These are phyloP conservation scores for Teunomyces cretensis DNA, from an alignment of 805 yeast species.

Conservation along the genomic window DNA sequence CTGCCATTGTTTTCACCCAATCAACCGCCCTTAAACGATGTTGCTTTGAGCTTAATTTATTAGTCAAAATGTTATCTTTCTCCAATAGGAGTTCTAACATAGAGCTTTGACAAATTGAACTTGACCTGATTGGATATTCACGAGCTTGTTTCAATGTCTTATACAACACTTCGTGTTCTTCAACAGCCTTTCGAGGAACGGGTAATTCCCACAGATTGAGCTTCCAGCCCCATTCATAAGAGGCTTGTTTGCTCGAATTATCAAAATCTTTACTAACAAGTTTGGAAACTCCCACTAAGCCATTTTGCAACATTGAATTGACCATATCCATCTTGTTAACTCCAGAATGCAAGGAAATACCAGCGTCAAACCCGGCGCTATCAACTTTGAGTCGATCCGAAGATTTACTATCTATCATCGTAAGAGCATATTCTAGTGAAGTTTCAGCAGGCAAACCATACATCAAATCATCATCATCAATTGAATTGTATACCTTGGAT, in stretches of 20 bases:
- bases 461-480: slow-evolving; percentile 63
- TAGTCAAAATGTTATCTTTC: slow-evolving; percentile 9
- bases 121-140: slow-evolving; percentile 27
- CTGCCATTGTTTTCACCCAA: slow-evolving; percentile 30
- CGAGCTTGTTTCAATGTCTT: slow-evolving; percentile 47
- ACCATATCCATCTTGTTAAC: slow-evolving; percentile 19
- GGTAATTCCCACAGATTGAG: slow-evolving; percentile 78
- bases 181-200: slow-evolving; percentile 28
- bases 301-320: slow-evolving; percentile 46
- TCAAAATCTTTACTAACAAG: slow-evolving; percentile 31
- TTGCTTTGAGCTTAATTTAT: slow-evolving; percentile 14
- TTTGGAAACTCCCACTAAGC: slow-evolving; percentile 58
- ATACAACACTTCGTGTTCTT: slow-evolving; percentile 52
- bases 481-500: slow-evolving; percentile 44
- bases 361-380: slow-evolving; percentile 57
- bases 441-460: slow-evolving; percentile 65
- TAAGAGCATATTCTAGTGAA: slow-evolving; percentile 51
- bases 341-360: slow-evolving; percentile 14
- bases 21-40: slow-evolving; percentile 10
- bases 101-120: slow-evolving; percentile 17
- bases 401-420: slow-evolving; percentile 33
- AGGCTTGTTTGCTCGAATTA: neutral
- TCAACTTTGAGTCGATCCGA: slow-evolving; percentile 49
- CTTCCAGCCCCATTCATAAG: slow-evolving; percentile 73
- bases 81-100: slow-evolving; percentile 17